Percentiles rank a stretch among this genome's conserved stretches.
Evolutionary conservation across 345 rosid genomes (phyloP).

Genomic region (Hypericum androsaemum): DNA sequence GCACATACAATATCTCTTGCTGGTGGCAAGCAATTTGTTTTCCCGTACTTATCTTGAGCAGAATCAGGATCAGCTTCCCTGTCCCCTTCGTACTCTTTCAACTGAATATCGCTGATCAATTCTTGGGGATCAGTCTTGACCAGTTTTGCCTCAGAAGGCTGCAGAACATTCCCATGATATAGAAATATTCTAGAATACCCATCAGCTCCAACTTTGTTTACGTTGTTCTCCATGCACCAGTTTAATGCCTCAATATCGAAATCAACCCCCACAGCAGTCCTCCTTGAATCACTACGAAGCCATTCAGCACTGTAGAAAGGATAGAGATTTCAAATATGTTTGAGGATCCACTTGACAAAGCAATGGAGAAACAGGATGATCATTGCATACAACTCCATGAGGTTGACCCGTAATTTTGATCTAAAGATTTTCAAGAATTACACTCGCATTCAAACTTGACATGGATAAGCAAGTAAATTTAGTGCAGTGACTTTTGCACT

Average conservation of each 20-base stretch:
- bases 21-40: slow-evolving; percentile 29
- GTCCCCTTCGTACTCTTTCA: slow-evolving; percentile 26
- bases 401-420: neutral
- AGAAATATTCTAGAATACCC: slow-evolving; percentile 66
- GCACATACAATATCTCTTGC: slow-evolving; percentile 85
- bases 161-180: slow-evolving; percentile 76
- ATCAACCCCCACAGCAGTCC: slow-evolving; percentile 87
- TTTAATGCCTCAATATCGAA: slow-evolving; percentile 72
- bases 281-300: slow-evolving; percentile 64
- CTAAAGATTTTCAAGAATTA: too few relatives aligned
- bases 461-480: too few relatives aligned
- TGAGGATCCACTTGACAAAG: neutral
- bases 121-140: slow-evolving; percentile 42
- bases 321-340: slow-evolving; percentile 3
- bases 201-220: slow-evolving; percentile 53
- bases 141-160: slow-evolving; percentile 54
- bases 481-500: too few relatives aligned
- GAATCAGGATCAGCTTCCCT: slow-evolving; percentile 12
- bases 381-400: neutral
- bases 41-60: slow-evolving; percentile 15
- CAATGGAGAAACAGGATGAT: neutral
- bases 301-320: slow-evolving; percentile 57
- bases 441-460: too few relatives aligned
- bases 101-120: slow-evolving; percentile 26
- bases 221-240: slow-evolving; percentile 76